Conservation (phyloP, 1,284 basidiomycete genomes). For the Anthracocystis panici-leucophaei region DNA sequence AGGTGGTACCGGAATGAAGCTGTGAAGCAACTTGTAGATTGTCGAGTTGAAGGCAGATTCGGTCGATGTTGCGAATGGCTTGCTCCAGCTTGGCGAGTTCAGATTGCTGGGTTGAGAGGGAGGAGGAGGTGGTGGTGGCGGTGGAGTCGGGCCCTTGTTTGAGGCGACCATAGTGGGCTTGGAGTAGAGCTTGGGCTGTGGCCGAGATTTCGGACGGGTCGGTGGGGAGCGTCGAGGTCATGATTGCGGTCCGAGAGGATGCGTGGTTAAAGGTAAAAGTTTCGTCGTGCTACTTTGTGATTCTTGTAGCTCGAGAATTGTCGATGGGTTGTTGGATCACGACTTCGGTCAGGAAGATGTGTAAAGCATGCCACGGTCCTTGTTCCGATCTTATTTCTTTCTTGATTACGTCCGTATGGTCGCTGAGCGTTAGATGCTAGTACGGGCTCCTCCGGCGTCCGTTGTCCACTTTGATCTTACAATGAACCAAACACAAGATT, state of each 20-base stretch:
- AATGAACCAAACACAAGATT: too few relatives aligned
- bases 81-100: constrained; percentile 23
- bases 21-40: constrained; percentile 31
- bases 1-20: constrained; percentile 1
- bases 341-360: neutral
- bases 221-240: constrained; percentile 15
- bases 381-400: neutral
- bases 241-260: neutral
- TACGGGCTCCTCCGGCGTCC: too few relatives aligned
- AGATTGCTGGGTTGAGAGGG: constrained; percentile 1
- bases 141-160: neutral
- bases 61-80: constrained; percentile 18
- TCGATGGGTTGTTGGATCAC: neutral
- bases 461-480: too few relatives aligned
- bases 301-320: neutral
- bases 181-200: constrained; percentile 42
- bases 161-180: constrained; percentile 37
- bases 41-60: constrained; percentile 42
- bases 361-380: neutral
- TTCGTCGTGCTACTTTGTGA: too few relatives aligned
- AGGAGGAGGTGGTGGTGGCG: constrained; percentile 1
- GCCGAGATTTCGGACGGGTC: constrained; percentile 43
- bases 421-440: too few relatives aligned
- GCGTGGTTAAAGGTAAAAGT: too few relatives aligned
- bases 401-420: too few relatives aligned